Evolutionary conservation across 2,329 filamentous ascomycete species (phyloP), one percentile per base, ranked within the genome.

Genomic region (Tothia fuscella): DNA sequence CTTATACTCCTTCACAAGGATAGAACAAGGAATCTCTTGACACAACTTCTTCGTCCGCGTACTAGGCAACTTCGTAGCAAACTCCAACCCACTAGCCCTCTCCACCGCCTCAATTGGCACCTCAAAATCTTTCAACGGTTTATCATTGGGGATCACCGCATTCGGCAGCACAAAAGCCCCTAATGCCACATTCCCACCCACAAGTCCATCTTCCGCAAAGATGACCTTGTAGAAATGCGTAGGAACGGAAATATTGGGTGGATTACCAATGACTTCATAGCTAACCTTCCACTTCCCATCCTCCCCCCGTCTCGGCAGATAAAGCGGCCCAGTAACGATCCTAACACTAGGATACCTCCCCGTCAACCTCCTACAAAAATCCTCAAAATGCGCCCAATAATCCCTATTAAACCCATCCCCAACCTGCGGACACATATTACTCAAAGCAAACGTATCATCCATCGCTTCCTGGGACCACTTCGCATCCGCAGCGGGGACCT

Each of bases 201-300:
- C 53, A 45, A 57, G 62, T 3, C 82, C 83, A 55, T 94, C 86
- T 65, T 98, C 91, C 20, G 85, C 91, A 55, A 91, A 93, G 52
- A 98, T 91, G 56, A 98, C 86, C 69, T 98, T 98, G 74, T 94
- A 98, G 66, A 98, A 98, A 62, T 98, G 91, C 17, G 91, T 98
- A 3, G 91, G 91, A 41, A 98, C 91, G 20, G 91, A 88, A 42
- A 98, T 82, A 54, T 87, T 93, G 6, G 91, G 89, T 49, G 91
- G 91, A 57, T 72, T 82, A 29, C 91, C 91, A 52, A 98, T 94
- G 46, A 98, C 82, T 67, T 98, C 91, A 67, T 98, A 96, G 47
- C 72, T 80, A 45, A 95, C 87, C 51, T 87, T 81, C 87, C 88
- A 98, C 68, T 96, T 96, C 52, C 83, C 82, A 66, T 96, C 91